Conservation (phyloP, 306 rosid genomes). For the Glycine tomentella region DNA sequence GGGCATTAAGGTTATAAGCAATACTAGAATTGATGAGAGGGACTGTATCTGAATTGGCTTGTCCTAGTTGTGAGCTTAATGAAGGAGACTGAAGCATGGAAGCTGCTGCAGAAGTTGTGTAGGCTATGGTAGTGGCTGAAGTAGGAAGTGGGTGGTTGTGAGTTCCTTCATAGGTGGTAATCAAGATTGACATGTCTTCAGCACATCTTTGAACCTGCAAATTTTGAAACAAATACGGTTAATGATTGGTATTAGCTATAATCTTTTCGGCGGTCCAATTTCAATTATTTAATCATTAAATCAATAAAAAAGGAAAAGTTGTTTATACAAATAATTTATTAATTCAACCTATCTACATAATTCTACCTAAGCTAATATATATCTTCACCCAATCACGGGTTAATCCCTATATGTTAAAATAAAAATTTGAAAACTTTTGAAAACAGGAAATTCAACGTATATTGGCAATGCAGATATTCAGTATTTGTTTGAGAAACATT, state of each 20-base stretch:
- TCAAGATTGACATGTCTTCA: conserved; percentile 73
- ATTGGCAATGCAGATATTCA: not conserved
- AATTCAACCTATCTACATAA: not conserved
- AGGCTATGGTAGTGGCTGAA: conserved; percentile 78
- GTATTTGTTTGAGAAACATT: not conserved
- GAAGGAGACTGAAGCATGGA: conserved; percentile 69
- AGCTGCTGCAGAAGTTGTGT: conserved; percentile 73
- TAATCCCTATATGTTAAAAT: not conserved
- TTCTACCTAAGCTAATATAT: too few species aligned
- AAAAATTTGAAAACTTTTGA: not conserved
- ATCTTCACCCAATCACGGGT: not conserved
- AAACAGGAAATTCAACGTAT: not conserved
- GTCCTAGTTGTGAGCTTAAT: conserved; percentile 47
- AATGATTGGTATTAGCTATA: not conserved
- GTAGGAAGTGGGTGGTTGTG: conserved; percentile 74
- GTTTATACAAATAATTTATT: not conserved
- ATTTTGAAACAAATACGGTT: conserved; percentile 8
- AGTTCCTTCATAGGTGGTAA: conserved; percentile 78
- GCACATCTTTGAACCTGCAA: conserved; percentile 79
- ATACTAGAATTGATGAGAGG: conserved; percentile 41
- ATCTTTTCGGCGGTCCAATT: not conserved
- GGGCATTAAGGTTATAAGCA: conserved; percentile 35
- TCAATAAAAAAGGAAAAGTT: not conserved
- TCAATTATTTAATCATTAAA: not conserved
- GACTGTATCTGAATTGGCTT: conserved; percentile 35